Evolutionary conservation across 2,329 filamentous ascomycete genomes (phyloP).

Genomic region (Claviceps capensis): DNA sequence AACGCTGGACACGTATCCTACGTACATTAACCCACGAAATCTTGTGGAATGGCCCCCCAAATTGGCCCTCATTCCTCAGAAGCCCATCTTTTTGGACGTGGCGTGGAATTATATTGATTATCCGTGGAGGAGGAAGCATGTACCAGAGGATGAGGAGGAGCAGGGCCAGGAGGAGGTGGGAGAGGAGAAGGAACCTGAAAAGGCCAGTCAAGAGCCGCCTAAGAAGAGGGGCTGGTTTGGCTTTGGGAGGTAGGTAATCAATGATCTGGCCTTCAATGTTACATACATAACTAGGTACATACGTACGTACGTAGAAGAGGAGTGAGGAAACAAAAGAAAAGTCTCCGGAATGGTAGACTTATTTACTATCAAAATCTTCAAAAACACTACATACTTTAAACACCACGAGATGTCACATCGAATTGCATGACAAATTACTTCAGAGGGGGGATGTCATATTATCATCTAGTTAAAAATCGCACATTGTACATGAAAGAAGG

Average conservation of each 20-base stretch:
- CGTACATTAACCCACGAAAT: constrained; percentile 60
- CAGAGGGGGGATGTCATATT: constrained; percentile 45
- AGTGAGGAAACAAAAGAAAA: neutral
- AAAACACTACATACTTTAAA: too few species aligned
- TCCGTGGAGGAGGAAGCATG: constrained; percentile 40
- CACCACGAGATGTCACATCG: too few species aligned
- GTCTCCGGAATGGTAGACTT: too few species aligned
- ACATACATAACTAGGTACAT: too few species aligned
- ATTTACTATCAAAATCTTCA: too few species aligned
- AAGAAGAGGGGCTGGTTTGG: constrained; percentile 70
- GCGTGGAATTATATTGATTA: constrained; percentile 98
- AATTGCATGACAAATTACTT: neutral
- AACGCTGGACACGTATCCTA: constrained; percentile 62
- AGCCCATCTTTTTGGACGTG: constrained; percentile 90
- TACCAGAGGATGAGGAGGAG: constrained; percentile 9
- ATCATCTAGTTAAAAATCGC: constrained; percentile 30
- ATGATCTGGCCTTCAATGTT: neutral
- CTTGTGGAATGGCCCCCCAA: constrained; percentile 80
- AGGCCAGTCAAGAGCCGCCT: constrained; percentile 18
- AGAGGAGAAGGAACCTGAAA: constrained; percentile 20
- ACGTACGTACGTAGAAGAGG: neutral
- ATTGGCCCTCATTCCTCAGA: constrained; percentile 72
- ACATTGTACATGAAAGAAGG: constrained; percentile 10
- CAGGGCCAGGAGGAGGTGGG: constrained; percentile 8
- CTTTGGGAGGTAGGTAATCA: constrained; percentile 38